phyloP scores from a whole-genome alignment of 768 basidiomycete species.

The Tylopilus cervinicoccineus region DNA sequence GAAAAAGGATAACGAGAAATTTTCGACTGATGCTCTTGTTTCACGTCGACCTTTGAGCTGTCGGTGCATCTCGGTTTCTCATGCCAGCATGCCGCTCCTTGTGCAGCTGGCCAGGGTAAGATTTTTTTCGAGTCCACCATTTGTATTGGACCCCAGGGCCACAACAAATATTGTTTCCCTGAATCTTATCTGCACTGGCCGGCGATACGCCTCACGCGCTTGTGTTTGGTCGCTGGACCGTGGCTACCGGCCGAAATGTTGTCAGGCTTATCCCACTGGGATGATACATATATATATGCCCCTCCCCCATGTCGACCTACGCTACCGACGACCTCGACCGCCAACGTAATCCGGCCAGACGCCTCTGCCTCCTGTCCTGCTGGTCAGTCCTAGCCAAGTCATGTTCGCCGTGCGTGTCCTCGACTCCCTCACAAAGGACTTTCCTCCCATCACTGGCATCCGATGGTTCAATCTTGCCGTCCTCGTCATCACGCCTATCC shows the following conservation, averaged over 20 bases:
- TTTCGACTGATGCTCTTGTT: constrained; percentile 11
- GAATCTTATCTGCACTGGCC: constrained; percentile 4
- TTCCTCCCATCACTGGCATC: constrained; percentile 52
- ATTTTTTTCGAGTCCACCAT: constrained; percentile 1
- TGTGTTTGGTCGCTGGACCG: constrained; percentile 15
- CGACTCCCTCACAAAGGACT: constrained; percentile 18
- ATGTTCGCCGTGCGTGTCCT: constrained; percentile 13
- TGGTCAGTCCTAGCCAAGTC: not conserved
- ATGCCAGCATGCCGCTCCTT: constrained; percentile 12
- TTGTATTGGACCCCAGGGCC: constrained; percentile 8
- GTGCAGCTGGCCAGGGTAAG: not conserved
- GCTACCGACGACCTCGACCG: constrained; percentile 10
- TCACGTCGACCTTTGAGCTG: constrained; percentile 15
- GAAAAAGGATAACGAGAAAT: constrained; percentile 1
- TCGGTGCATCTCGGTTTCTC: constrained; percentile 15
- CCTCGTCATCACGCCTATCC: constrained; percentile 63
- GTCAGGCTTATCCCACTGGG: constrained; percentile 20
- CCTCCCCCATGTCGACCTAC: constrained; percentile 11
- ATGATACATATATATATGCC: constrained; percentile 31
- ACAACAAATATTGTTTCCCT: constrained; percentile 16
- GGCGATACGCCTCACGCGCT: constrained; percentile 9
- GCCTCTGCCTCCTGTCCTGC: not conserved
- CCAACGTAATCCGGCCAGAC: constrained; percentile 6
- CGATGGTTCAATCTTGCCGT: constrained; percentile 78
- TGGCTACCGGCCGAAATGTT: constrained; percentile 21